Evolutionary conservation across 2,329 filamentous ascomycete species (phyloP).

Genomic region (Calonectria pseudoturangicola): DNA sequence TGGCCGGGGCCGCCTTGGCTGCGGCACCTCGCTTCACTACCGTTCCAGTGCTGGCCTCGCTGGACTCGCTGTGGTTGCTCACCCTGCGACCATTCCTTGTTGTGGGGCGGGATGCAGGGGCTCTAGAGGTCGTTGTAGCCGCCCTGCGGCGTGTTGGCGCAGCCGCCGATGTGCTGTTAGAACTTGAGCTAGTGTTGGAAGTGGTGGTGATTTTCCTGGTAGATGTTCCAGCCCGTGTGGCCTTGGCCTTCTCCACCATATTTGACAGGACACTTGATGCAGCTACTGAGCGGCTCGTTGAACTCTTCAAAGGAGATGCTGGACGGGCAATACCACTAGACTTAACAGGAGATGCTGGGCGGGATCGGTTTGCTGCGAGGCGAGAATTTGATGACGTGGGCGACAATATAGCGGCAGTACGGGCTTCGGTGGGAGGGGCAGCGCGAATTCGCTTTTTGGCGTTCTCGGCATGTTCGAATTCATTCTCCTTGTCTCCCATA

Average conservation of each 20-base stretch:
- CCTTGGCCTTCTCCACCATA: constrained; percentile 78
- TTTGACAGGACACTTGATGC: constrained; percentile 70
- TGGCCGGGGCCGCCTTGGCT: constrained; percentile 62
- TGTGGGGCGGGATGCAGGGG: constrained; percentile 60
- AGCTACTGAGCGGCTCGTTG: constrained; percentile 61
- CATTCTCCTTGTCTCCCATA: constrained; percentile 86
- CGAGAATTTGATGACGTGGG: constrained; percentile 89
- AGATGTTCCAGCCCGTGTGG: constrained; percentile 68
- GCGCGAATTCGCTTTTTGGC: constrained; percentile 81
- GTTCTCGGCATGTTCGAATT: constrained; percentile 73
- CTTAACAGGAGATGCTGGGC: constrained; percentile 72
- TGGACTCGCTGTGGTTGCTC: constrained; percentile 78
- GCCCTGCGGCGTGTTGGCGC: constrained; percentile 60
- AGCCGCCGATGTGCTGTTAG: constrained; percentile 59
- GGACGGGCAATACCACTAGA: constrained; percentile 73
- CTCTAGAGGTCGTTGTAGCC: constrained; percentile 61
- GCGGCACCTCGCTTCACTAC: constrained; percentile 74
- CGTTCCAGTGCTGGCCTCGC: constrained; percentile 78
- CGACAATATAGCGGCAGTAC: constrained; percentile 80
- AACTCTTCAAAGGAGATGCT: constrained; percentile 77
- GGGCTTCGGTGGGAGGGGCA: constrained; percentile 64
- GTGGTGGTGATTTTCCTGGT: constrained; percentile 67
- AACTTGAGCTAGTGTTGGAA: constrained; percentile 66
- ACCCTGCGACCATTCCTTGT: constrained; percentile 71
- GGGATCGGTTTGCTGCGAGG: constrained; percentile 68